A percentile compares a stretch with the other conserved stretches of the same genome.
phyloP scores from a whole-genome alignment of 768 basidiomycete species.

The Amanita subjunquillea region DNA sequence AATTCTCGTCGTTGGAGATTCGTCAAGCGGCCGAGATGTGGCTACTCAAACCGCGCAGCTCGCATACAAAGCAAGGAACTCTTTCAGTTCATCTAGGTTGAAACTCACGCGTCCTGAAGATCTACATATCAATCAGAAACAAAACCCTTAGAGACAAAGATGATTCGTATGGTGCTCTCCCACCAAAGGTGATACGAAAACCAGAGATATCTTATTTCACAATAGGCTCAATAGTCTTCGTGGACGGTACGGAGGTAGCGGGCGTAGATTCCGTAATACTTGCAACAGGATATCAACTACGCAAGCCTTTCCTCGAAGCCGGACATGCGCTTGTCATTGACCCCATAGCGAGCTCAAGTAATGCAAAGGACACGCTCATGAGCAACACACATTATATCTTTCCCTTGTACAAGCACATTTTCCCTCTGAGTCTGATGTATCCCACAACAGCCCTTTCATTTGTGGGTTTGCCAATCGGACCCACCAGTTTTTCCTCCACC shows the following conservation, averaged over 20 bases:
- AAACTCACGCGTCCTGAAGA: slow-evolving; percentile 6
- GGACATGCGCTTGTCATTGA: slow-evolving; percentile 20
- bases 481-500: slow-evolving; percentile 38
- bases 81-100: slow-evolving; percentile 12
- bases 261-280: neutral
- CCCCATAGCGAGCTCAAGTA: slow-evolving; percentile 16
- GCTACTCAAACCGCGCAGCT: slow-evolving; percentile 28
- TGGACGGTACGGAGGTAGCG: slow-evolving; percentile 25
- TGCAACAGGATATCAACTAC: slow-evolving; percentile 43
- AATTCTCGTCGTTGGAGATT: slow-evolving; percentile 35
- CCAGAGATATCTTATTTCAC: slow-evolving; percentile 43
- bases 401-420: slow-evolving; percentile 5
- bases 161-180: neutral
- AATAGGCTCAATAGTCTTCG: slow-evolving; percentile 29
- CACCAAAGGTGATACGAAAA: slow-evolving; percentile 8
- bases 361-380: slow-evolving; percentile 20
- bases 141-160: neutral
- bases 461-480: slow-evolving; percentile 13
- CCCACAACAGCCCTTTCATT: slow-evolving; percentile 14
- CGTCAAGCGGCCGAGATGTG: slow-evolving; percentile 40
- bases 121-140: neutral
- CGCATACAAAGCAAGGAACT: slow-evolving; percentile 27
- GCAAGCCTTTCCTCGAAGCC: slow-evolving; percentile 7
- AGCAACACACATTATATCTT: slow-evolving; percentile 35
- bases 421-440: slow-evolving; percentile 33